Evolutionary conservation across 2,329 filamentous ascomycete genomes (phyloP).

Genomic region (Fusarium pseudoanthophilum): DNA sequence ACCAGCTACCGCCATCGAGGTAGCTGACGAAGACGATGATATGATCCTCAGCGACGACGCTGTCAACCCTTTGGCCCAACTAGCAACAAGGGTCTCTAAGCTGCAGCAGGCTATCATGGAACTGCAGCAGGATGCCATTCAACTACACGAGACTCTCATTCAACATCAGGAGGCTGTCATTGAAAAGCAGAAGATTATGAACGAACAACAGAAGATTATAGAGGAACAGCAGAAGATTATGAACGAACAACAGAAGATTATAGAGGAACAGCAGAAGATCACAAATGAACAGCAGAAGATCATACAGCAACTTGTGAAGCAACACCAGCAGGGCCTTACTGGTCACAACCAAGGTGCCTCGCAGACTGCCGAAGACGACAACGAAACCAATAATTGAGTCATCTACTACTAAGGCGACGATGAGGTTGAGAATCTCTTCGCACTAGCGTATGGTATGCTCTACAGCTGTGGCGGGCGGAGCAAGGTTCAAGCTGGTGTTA

Average conservation of each 20-base stretch:
- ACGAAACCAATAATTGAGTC: background rate
- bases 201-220: too few relatives aligned
- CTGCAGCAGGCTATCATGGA: background rate
- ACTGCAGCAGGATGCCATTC: background rate
- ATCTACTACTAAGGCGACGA: accelerated
- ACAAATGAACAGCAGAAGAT: background rate
- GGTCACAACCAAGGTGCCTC: background rate
- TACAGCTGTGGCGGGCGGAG: background rate
- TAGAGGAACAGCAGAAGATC: background rate
- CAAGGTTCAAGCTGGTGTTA: background rate
- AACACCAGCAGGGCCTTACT: background rate
- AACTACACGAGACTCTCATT: accelerated
- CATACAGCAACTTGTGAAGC: background rate
- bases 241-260: too few relatives aligned
- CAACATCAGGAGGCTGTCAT: background rate
- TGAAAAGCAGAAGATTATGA: too few relatives aligned
- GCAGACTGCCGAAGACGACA: background rate
- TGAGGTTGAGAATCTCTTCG: too few relatives aligned
- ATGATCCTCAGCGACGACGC: background rate
- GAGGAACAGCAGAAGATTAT: too few relatives aligned
- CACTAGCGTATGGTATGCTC: background rate
- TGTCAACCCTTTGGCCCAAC: background rate
- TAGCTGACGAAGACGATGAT: background rate
- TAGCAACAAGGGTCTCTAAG: accelerated
- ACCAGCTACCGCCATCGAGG: background rate